Evolutionary conservation across 768 basidiomycete species (phyloP).

Genomic region (Floccularia luteovirens): DNA sequence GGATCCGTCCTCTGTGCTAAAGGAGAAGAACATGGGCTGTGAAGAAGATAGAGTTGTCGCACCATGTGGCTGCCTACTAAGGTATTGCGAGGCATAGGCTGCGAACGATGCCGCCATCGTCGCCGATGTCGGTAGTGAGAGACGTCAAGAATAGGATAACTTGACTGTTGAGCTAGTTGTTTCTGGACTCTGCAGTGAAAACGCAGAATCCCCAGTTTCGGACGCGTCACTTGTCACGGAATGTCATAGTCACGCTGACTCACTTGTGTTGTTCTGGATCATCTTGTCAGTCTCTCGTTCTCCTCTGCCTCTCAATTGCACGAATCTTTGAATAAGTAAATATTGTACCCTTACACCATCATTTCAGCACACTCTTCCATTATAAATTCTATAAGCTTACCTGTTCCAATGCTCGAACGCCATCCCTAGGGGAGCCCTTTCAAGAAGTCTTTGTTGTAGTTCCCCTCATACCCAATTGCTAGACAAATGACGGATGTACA

Average conservation of each 20-base stretch:
- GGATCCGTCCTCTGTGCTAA: slow-evolving; percentile 68
- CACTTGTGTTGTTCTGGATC: neutral
- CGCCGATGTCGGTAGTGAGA: slow-evolving; percentile 12
- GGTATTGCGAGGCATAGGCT: slow-evolving; percentile 76
- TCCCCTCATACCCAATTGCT: too few relatives aligned
- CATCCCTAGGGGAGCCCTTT: too few relatives aligned
- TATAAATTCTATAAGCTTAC: too few relatives aligned
- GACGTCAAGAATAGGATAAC: too few relatives aligned
- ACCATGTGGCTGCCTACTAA: slow-evolving; percentile 43
- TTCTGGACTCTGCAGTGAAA: too few relatives aligned
- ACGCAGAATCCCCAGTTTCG: neutral
- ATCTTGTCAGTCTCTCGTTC: neutral
- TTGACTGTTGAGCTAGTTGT: too few relatives aligned
- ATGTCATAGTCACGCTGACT: neutral
- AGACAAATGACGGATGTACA: too few relatives aligned
- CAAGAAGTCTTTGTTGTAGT: too few relatives aligned
- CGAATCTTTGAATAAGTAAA: too few relatives aligned
- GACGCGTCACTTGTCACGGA: neutral
- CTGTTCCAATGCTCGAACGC: too few relatives aligned
- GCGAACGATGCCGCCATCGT: slow-evolving; percentile 65
- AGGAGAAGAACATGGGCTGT: slow-evolving; percentile 86
- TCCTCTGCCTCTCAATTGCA: neutral
- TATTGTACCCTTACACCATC: too few relatives aligned
- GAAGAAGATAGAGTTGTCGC: slow-evolving; percentile 50
- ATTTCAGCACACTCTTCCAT: too few relatives aligned